Base-by-base conservation (phyloP, 768 basidiomycete species). In the Suillus discolor region DNA sequence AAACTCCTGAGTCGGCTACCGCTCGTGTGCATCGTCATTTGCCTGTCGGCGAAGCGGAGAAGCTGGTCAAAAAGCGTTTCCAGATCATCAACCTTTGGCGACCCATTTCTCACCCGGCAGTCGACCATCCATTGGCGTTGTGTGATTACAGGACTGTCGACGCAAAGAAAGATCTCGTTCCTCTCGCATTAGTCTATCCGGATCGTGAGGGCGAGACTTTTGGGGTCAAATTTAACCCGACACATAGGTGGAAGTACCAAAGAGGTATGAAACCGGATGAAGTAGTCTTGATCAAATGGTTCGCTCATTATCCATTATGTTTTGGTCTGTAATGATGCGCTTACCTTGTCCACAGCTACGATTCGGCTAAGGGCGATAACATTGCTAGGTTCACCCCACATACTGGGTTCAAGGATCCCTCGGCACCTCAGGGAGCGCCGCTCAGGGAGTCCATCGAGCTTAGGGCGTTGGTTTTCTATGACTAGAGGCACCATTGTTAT, bases 61-160 rank as follows among this genome's bases (percentile, higher is more conserved):
- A 74, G 18, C 78, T 86, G 39, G 73, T 86, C 18, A 73, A 79
- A 65, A 77, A 79, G 23, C 82, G 85, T 1, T 86, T 84, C 77
- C 85, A 87, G 64, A 85, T 88, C 39, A 82, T 88, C 65, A 88
- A 87, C 68, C 78, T 88, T 34, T 88, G 87, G 87, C 77, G 87
- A 3, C 86, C 87, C 6, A 86, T 87, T 57, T 71, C 69, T 1
- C 72, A 83, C 65, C 72, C 82, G 0, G 86, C 84, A 0, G 57
- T 77, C 8, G 86, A 87, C 66, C 82, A 79, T 78, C 87, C 87
- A 0, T 75, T 87, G 5, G 81, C 80, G 0, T 69, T 87, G 9
- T 85, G 85, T 65, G 85, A 88, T 68, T 87, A 77, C 69, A 72
- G 82, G 31, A 82, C 77, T 47, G 79, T 87, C 6, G 74, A 83